These are phyloP conservation scores for Moringa oleifera DNA, from an alignment of 345 rosid species.

Conservation along the genomic window DNA sequence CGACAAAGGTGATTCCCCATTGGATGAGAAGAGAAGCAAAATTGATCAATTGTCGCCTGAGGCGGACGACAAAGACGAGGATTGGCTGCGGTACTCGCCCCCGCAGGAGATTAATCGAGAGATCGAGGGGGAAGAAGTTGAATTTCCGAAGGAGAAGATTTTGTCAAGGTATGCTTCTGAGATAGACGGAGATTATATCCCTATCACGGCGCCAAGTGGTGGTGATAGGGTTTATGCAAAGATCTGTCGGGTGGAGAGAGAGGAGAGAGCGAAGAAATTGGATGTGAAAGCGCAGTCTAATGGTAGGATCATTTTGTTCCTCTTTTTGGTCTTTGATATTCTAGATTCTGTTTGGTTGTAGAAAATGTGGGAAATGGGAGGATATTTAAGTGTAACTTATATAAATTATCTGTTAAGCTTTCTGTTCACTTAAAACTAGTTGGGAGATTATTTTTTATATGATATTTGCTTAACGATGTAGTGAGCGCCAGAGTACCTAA, in stretches of 20 bases:
- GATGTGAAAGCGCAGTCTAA: slow-evolving; percentile 33
- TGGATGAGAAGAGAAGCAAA: slow-evolving; percentile 54
- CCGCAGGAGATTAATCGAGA: slow-evolving; percentile 20
- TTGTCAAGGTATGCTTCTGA: slow-evolving; percentile 61
- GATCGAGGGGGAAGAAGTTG: slow-evolving; percentile 23
- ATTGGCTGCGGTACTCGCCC: slow-evolving; percentile 61
- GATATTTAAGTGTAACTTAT: background rate
- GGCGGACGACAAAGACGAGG: slow-evolving; percentile 36
- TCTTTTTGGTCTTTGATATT: background rate
- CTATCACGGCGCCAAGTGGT: slow-evolving; percentile 75
- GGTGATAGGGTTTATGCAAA: slow-evolving; percentile 90
- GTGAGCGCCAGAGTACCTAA: no score
- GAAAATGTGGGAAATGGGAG: background rate
- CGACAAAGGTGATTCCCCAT: slow-evolving; percentile 13
- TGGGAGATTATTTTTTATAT: background rate
- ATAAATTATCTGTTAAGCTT: background rate
- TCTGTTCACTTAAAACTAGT: background rate
- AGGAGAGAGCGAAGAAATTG: slow-evolving; percentile 37
- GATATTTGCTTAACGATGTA: no score
- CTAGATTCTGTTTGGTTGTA: background rate
- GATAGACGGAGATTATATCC: slow-evolving; percentile 81
- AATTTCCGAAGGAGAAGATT: slow-evolving; percentile 38
- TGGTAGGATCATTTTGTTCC: slow-evolving; percentile 30
- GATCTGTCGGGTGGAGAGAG: slow-evolving; percentile 43
- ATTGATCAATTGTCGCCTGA: slow-evolving; percentile 11